A percentile compares a stretch with the other conserved stretches of the same genome.
Conservation (phyloP, 345 rosid genomes). For the Turritis glabra region DNA sequence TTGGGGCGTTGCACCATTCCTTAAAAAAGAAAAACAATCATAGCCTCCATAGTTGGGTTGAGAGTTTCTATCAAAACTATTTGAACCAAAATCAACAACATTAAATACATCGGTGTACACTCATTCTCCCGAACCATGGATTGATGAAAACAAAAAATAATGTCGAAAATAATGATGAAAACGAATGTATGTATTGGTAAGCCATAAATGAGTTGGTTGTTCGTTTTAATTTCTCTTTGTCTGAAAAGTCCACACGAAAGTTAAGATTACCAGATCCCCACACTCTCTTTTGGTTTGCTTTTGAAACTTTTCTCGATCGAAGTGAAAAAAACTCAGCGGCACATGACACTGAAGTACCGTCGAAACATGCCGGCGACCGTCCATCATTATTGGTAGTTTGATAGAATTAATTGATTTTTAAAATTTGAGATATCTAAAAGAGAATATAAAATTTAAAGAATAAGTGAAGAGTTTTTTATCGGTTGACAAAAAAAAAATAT, state of each 20-base stretch:
- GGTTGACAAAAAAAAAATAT: too few relatives aligned
- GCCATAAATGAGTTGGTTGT: constrained; percentile 35
- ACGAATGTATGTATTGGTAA: background rate
- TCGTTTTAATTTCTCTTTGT: constrained; percentile 5
- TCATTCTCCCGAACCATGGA: constrained; percentile 11
- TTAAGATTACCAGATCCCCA: constrained; percentile 9
- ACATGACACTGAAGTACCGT: constrained; percentile 28
- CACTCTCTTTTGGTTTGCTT: constrained; percentile 17
- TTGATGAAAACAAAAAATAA: background rate
- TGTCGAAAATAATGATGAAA: background rate
- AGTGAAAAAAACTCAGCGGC: background rate
- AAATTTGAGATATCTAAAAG: background rate
- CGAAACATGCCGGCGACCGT: constrained; percentile 23
- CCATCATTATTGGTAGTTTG: background rate
- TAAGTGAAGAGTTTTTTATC: too few relatives aligned
- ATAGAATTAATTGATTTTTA: background rate
- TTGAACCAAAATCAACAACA: constrained; percentile 9
- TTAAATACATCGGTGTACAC: constrained; percentile 16
- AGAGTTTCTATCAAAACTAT: background rate
- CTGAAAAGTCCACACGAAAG: constrained; percentile 35
- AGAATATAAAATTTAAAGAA: too few relatives aligned
- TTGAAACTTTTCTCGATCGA: constrained; percentile 18
- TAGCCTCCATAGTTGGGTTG: background rate
- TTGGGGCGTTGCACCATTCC: background rate
- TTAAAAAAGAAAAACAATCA: too few relatives aligned